Evolutionary conservation across 306 rosid genomes (phyloP).

Genomic region (Adenanthera pavonina): DNA sequence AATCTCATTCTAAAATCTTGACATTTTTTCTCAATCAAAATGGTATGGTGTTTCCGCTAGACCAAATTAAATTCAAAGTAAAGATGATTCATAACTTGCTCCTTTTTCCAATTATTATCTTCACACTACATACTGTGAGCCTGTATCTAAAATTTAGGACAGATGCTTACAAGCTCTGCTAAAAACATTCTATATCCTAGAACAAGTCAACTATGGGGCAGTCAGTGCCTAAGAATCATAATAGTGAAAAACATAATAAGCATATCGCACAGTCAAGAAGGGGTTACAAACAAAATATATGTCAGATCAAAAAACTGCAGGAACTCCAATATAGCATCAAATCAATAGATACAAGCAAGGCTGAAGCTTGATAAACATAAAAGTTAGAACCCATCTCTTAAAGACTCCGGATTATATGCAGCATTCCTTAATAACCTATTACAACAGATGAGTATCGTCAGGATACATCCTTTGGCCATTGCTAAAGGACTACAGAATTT

Average conservation of each 20-base stretch:
- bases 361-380: background rate
- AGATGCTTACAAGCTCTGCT: too few relatives aligned
- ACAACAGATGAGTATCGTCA: slow-evolving; percentile 1
- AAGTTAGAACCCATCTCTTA: slow-evolving; percentile 18
- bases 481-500: slow-evolving; percentile 43
- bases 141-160: background rate
- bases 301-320: background rate
- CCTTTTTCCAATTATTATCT: background rate
- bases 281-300: background rate
- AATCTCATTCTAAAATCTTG: too few relatives aligned
- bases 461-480: slow-evolving; percentile 31
- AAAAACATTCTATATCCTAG: too few relatives aligned
- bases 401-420: background rate
- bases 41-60: too few relatives aligned
- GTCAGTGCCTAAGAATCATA: background rate
- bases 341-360: slow-evolving; percentile 2
- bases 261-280: background rate
- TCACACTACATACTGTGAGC: background rate
- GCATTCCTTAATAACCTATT: slow-evolving; percentile 18
- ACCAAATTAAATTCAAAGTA: too few relatives aligned
- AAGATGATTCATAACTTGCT: background rate
- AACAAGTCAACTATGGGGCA: background rate
- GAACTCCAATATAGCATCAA: background rate
- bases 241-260: background rate
- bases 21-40: too few relatives aligned